Conservation (phyloP, 257 asterid genomes). For the Eucommia ulmoides region DNA sequence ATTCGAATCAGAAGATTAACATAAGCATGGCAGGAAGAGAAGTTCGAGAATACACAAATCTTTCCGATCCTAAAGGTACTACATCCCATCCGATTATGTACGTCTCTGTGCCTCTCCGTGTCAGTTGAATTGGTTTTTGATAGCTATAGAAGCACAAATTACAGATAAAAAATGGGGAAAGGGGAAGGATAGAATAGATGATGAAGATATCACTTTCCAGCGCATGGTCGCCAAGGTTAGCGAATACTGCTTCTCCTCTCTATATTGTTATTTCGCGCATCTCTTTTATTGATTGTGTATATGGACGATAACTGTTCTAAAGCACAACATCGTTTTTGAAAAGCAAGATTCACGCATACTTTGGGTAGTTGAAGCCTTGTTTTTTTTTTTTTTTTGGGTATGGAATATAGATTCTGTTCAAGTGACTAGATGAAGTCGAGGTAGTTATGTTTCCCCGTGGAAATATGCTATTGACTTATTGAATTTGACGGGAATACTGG, state of each 20-base stretch:
- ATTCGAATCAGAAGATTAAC: no score
- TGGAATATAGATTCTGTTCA: no score
- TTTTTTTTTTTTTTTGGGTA: no score
- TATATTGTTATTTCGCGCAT: not conserved
- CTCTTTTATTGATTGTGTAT: no score
- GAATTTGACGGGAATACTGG: no score
- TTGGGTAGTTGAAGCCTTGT: no score
- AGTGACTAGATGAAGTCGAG: no score
- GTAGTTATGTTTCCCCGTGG: no score
- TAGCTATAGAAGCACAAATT: not conserved
- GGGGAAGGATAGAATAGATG: constrained; percentile 81
- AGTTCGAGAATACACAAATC: constrained; percentile 91
- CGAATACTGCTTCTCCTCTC: constrained; percentile 36
- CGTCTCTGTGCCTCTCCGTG: not conserved
- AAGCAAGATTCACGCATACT: no score
- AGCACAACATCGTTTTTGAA: no score
- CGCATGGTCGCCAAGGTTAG: constrained; percentile 99
- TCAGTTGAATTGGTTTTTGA: not conserved
- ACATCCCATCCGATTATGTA: not conserved
- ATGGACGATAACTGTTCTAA: no score
- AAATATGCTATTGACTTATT: no score
- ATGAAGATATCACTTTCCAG: constrained; percentile 86
- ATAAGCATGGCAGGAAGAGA: constrained; percentile 97
- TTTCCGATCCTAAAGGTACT: constrained; percentile 86
- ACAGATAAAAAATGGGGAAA: constrained; percentile 78